Base-by-base conservation (phyloP, 2,329 filamentous ascomycete genomes). In the Albifimbria verrucaria region DNA sequence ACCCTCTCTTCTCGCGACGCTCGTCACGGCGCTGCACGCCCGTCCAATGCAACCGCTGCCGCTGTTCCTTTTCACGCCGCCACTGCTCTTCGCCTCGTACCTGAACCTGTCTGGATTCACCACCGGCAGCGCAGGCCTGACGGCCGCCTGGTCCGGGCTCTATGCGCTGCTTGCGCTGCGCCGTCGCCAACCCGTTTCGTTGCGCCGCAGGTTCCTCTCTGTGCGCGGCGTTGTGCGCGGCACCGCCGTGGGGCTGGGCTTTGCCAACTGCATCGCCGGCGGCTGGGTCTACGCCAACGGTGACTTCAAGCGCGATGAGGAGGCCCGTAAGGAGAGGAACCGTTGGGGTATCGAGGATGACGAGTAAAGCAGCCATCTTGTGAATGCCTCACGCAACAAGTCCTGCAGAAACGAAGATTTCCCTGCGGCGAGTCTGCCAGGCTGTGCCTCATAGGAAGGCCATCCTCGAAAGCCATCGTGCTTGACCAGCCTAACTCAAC, bases 81-180 rank as follows among this genome's bases (percentile, higher is more conserved):
- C 79, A 23, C 75, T 84, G 26, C 67, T 82, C 52, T 82, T 84
- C 68, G 72, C 76, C 51, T 78, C 75, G 64, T 85, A 85, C 69
- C 75, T 83, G 62, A 83, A 82, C 65, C 75, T 85, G 7, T 79
- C 81, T 20, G 81, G 81, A 54, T 83, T 79, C 70, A 77, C 76
- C 55, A 81, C 78, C 49, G 81, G 82, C 63, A 75, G 75, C 52
- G 82, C 81, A 2, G 82, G 80, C 49, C 68, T 84, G 52, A 75
- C 78, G 0, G 78, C 78, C 50, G 80, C 81, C 17, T 80, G 79
- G 70, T 81, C 78, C 44, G 81, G 81, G 25, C 71, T 83, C 17
- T 85, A 85, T 65, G 76, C 77, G 4, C 68, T 85, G 36, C 69
- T 84, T 48, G 80, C 81, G 1, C 65, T 81, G 55, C 77, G 81